phyloP scores from a whole-genome alignment of 768 basidiomycete species.

The Coprinopsis strossmayeri region DNA sequence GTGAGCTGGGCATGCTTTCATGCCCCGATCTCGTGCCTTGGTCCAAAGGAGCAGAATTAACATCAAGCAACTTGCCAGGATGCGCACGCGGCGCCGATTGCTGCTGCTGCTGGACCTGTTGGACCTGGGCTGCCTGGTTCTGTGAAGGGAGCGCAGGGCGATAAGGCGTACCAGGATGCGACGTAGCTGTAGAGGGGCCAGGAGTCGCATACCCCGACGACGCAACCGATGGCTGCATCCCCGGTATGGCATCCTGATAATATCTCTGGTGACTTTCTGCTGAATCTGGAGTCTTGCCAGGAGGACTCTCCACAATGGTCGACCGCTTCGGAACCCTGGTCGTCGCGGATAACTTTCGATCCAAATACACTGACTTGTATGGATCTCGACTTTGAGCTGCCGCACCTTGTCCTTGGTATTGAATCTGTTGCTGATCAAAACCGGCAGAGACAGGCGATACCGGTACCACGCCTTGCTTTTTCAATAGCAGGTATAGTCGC shows the following conservation, averaged over 20 bases:
- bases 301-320: constrained; percentile 90
- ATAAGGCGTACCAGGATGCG: constrained; percentile 1
- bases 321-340: constrained; percentile 90
- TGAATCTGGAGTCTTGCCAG: constrained; percentile 6
- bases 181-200: neutral
- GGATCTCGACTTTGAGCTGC: constrained; percentile 77
- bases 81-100: neutral
- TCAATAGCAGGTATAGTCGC: constrained; percentile 79
- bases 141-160: constrained; percentile 1
- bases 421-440: constrained; percentile 15
- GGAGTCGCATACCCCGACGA: neutral
- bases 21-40: neutral
- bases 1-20: constrained; percentile 1
- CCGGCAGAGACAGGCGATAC: constrained; percentile 43
- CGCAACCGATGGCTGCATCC: neutral
- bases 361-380: constrained; percentile 92
- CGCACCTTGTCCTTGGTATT: constrained; percentile 20
- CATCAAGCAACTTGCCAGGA: neutral
- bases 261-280: constrained; percentile 5
- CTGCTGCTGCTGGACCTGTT: constrained; percentile 7
- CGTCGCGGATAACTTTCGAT: constrained; percentile 92
- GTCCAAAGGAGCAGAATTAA: neutral
- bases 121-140: constrained; percentile 4
- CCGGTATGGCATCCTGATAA: neutral
- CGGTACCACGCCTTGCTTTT: constrained; percentile 88